Conservation (phyloP, 129 eudicot genomes). For the Flaveria ramosissima region DNA sequence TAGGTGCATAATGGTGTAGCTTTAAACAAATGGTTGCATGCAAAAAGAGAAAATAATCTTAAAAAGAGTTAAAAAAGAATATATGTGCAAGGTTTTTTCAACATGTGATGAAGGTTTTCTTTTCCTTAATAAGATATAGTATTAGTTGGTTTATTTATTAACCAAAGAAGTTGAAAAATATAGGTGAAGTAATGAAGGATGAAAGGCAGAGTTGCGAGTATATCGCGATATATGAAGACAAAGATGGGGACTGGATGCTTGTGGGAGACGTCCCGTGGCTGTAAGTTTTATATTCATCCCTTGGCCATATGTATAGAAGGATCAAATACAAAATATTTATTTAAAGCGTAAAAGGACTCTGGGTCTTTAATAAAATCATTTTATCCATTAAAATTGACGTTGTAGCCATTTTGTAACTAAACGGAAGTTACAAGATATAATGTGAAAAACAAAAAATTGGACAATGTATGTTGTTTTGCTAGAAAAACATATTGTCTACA, state of each 20-base stretch:
- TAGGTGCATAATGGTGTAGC: not conserved
- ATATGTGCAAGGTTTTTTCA: not conserved
- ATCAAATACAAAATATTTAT: too few relatives aligned
- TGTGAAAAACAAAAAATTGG: too few relatives aligned
- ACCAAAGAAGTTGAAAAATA: not conserved
- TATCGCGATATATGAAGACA: constrained; percentile 83
- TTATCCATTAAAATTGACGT: too few relatives aligned
- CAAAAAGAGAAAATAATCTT: not conserved
- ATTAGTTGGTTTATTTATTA: not conserved
- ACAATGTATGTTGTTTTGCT: too few relatives aligned
- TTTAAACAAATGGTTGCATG: not conserved
- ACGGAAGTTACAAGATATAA: too few relatives aligned
- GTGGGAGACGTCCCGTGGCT: constrained; percentile 80
- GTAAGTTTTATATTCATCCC: constrained; percentile 39
- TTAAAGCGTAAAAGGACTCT: too few relatives aligned
- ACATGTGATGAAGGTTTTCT: not conserved
- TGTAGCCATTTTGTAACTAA: too few relatives aligned
- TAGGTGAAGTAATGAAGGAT: constrained; percentile 46
- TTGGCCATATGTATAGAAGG: too few relatives aligned
- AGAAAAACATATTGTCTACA: too few relatives aligned
- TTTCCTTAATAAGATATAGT: not conserved
- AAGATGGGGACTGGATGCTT: constrained; percentile 92
- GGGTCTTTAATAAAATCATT: too few relatives aligned
- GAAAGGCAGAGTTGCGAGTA: constrained; percentile 53
- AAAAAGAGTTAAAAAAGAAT: too few relatives aligned